Percentiles rank a stretch among this genome's conserved stretches.
Evolutionary conservation across 148 eudicot genomes (phyloP).

Genomic region (Rhododendron mucronatum): DNA sequence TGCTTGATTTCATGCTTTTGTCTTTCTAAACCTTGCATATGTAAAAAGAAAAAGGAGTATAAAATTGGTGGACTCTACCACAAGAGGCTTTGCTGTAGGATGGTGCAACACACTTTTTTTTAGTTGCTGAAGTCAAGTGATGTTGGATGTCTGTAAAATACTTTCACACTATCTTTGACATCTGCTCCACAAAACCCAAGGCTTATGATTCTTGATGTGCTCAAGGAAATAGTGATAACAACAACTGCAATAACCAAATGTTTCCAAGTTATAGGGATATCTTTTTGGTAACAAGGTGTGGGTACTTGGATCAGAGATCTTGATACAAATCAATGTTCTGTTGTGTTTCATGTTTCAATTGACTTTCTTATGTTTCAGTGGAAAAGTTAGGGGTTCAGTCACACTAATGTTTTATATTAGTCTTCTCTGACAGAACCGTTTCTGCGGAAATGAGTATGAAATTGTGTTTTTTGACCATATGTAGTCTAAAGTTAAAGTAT

Average conservation of each 20-base stretch:
- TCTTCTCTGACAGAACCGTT: not conserved
- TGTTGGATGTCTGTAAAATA: not conserved
- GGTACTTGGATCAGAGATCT: not conserved
- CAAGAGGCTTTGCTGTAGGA: not conserved
- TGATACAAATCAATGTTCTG: not conserved
- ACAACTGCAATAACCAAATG: not conserved
- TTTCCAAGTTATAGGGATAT: not conserved
- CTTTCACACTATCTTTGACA: not conserved
- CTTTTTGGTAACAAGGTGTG: not conserved
- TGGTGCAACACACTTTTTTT: not conserved
- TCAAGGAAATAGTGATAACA: not conserved
- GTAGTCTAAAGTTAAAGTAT: not conserved
- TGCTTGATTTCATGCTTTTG: not conserved
- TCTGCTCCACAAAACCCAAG: not conserved
- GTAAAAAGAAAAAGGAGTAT: not conserved
- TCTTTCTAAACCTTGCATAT: not conserved
- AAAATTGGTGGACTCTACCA: not conserved
- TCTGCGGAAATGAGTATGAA: not conserved
- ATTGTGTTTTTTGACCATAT: not conserved
- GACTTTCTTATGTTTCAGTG: not conserved
- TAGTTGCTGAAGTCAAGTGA: not conserved
- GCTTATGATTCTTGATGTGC: not conserved
- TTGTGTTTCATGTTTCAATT: not conserved
- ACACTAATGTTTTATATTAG: not conserved
- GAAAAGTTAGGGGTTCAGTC: not conserved